These are phyloP conservation scores for Talaromyces sp. DNA, from an alignment of 2,329 filamentous ascomycete species.

Conservation along the genomic window DNA sequence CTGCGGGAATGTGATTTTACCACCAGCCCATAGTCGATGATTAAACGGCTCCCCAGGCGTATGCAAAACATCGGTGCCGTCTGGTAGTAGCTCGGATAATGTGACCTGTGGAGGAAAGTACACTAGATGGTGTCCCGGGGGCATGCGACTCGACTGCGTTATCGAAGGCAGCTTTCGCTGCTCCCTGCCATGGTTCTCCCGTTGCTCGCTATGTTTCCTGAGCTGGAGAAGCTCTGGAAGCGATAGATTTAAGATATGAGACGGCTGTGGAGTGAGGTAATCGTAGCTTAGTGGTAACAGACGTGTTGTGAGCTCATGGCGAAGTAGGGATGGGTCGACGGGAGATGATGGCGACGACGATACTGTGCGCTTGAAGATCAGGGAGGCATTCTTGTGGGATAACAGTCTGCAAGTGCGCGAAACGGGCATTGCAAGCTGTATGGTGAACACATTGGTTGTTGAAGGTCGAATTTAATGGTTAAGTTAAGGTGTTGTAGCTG, in stretches of 20 bases:
- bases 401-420: not conserved
- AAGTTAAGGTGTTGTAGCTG: too few relatives aligned
- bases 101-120: conserved; percentile 74
- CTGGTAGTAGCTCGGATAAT: conserved; percentile 60
- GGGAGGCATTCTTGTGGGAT: not conserved
- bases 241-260: conserved; percentile 60
- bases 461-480: not conserved
- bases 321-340: conserved; percentile 33
- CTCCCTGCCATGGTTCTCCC: conserved; percentile 18
- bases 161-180: conserved; percentile 33
- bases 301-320: conserved; percentile 45
- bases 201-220: conserved; percentile 18
- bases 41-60: conserved; percentile 66
- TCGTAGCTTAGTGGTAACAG: conserved; percentile 49
- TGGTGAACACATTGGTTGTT: not conserved
- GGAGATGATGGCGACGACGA: conserved; percentile 24
- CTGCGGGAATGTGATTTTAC: conserved; percentile 56
- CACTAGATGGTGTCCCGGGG: conserved; percentile 68
- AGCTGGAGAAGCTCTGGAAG: conserved; percentile 53
- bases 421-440: conserved; percentile 13
- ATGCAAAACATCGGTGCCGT: conserved; percentile 80
- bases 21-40: conserved; percentile 85
- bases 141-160: conserved; percentile 24
- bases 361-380: conserved; percentile 1
- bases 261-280: conserved; percentile 56